Evolutionary conservation across 2,329 filamentous ascomycete species (phyloP).

Genomic region (Stromatinia cepivora): DNA sequence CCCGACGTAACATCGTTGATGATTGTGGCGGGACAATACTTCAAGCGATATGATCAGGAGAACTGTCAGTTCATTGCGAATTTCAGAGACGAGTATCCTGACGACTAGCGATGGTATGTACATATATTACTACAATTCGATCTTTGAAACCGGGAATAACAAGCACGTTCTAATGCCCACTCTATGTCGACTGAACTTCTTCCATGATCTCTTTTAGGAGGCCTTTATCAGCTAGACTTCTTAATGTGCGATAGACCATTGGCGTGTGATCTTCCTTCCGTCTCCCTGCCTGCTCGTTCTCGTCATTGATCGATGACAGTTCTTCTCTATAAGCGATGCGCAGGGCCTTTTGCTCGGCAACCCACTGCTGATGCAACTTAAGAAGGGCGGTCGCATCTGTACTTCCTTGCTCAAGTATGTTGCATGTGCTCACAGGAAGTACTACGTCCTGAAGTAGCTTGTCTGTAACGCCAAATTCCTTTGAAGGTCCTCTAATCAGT

Average conservation of each 20-base stretch:
- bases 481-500: slow-evolving; percentile 24
- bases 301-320: slow-evolving; percentile 47
- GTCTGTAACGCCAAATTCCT: slow-evolving; percentile 28
- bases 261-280: slow-evolving; percentile 68
- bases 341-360: slow-evolving; percentile 46
- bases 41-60: slow-evolving; percentile 76
- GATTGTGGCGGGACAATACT: slow-evolving; percentile 76
- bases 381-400: slow-evolving; percentile 38
- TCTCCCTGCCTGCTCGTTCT: slow-evolving; percentile 54
- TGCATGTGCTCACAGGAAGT: slow-evolving; percentile 11
- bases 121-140: slow-evolving; percentile 6
- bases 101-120: slow-evolving; percentile 57
- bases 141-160: neutral
- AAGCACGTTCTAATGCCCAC: slow-evolving; percentile 2
- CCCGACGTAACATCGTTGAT: slow-evolving; percentile 61
- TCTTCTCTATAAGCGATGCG: slow-evolving; percentile 53
- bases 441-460: slow-evolving; percentile 28
- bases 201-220: slow-evolving; percentile 51
- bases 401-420: slow-evolving; percentile 25
- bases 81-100: slow-evolving; percentile 76
- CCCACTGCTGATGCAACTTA: slow-evolving; percentile 45
- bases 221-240: slow-evolving; percentile 66
- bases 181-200: slow-evolving; percentile 20
- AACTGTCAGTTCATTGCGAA: slow-evolving; percentile 79
- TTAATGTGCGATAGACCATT: slow-evolving; percentile 68